A percentile compares a stretch with the other conserved stretches of the same genome.
phyloP scores from a whole-genome alignment of 306 rosid species.

The Prunus persica region DNA sequence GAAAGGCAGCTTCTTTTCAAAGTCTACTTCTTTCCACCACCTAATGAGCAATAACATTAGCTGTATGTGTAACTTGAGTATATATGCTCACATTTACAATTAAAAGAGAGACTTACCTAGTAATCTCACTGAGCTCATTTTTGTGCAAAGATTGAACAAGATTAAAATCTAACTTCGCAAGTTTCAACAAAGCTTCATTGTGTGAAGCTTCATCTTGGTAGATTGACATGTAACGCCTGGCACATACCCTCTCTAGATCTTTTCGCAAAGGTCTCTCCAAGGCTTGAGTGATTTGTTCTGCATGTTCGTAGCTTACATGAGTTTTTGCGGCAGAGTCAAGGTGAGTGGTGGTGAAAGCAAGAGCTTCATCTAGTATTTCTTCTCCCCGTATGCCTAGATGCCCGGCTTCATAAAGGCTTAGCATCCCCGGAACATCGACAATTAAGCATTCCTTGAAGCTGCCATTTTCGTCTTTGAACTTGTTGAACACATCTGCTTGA shows the following conservation, averaged over 20 bases:
- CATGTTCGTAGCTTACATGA: not conserved
- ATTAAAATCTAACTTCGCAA: constrained; percentile 53
- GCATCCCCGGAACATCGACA: constrained; percentile 24
- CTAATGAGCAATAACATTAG: not conserved
- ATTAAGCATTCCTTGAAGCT: constrained; percentile 20
- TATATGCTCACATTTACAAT: not conserved
- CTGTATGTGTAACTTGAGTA: not conserved
- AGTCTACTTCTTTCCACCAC: constrained; percentile 58
- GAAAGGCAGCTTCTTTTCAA: constrained; percentile 28
- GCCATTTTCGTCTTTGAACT: constrained; percentile 34
- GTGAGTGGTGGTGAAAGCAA: constrained; percentile 28
- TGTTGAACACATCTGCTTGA: constrained; percentile 32
- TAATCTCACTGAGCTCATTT: constrained; percentile 25
- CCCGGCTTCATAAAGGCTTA: constrained; percentile 53
- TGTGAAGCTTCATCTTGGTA: constrained; percentile 39
- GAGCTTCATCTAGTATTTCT: constrained; percentile 44
- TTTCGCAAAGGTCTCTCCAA: constrained; percentile 31
- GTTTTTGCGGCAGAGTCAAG: not conserved
- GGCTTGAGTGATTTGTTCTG: constrained; percentile 15
- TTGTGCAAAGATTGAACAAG: constrained; percentile 37
- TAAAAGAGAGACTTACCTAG: constrained; percentile 18
- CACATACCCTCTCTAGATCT: constrained; percentile 32
- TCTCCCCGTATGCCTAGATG: constrained; percentile 38
- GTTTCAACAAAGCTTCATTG: constrained; percentile 20
- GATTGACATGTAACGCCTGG: constrained; percentile 27